phyloP scores from a whole-genome alignment of 73 alveolate genomes.

The Paramecium pentaurelia region DNA sequence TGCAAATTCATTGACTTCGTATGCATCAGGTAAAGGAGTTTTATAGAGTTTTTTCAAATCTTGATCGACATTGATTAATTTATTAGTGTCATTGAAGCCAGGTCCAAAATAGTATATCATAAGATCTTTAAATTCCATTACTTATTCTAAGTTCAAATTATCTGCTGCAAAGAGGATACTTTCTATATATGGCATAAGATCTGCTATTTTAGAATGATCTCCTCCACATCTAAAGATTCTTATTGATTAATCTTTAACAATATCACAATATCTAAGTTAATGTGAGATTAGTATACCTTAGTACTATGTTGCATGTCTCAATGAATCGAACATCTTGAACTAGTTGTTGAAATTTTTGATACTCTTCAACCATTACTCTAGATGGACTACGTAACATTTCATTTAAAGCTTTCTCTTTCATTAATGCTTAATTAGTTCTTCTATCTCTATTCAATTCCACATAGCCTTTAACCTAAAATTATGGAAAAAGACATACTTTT shows the following conservation, averaged over 20 bases:
- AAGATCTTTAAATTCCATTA: constrained; percentile 36
- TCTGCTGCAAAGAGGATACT: constrained; percentile 41
- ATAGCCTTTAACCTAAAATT: constrained; percentile 39
- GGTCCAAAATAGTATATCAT: constrained; percentile 47
- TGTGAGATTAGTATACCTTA: constrained; percentile 1
- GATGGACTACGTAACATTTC: background rate
- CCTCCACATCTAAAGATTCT: constrained; percentile 31
- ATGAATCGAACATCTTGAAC: constrained; percentile 14
- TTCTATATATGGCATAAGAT: constrained; percentile 22
- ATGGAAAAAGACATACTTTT: background rate
- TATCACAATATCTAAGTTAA: constrained; percentile 13
- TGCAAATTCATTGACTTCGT: constrained; percentile 37
- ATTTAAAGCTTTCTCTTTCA: constrained; percentile 2
- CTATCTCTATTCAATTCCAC: constrained; percentile 36
- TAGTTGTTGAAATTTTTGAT: background rate
- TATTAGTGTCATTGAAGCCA: background rate
- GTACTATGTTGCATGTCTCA: background rate
- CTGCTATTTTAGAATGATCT: constrained; percentile 21
- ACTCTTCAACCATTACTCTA: constrained; percentile 21
- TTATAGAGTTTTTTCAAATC: background rate
- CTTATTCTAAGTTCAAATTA: constrained; percentile 1
- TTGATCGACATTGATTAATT: background rate
- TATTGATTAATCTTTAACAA: constrained; percentile 41
- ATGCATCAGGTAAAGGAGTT: constrained; percentile 5
- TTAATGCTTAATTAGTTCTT: constrained; percentile 9